Evolutionary conservation across 106 monocot species (phyloP), one percentile per base, ranked within the genome.

Genomic region (Acorus calamus): DNA sequence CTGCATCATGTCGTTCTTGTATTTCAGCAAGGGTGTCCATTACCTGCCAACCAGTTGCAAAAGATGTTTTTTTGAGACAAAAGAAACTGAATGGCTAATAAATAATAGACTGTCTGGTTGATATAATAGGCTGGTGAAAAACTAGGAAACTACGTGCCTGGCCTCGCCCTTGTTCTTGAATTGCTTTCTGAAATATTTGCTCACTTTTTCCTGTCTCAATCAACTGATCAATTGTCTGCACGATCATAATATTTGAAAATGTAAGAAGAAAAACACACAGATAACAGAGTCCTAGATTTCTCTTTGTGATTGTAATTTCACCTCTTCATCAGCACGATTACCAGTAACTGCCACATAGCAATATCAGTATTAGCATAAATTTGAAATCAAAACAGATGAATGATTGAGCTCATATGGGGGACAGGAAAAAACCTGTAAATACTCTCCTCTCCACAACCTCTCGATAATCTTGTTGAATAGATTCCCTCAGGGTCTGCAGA

Each of bases 181-280:
- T 84, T 57, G 83, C 88, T 8, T 67, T 72, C 2, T 65, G 52
- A 64, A 88, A 81, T 5, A 88, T 84, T 11, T 84, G 78, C 52
- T 88, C 84, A 11, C 83, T 68, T 9, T 84, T 71, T 61, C 88
- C 88, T 3, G 78, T 84, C 59, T 84, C 84, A 66, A 88, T 88
- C 75, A 88, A 64, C 50, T 74, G 69, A 8, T 88, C 84, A 41
- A 88, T 73, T 57, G 63, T 88, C 88, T 88, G 73, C 50, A 70
- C 12, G 47, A 57, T 14, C 52, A 66, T 6, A 46, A 5, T 41
- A 7, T 6, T 5, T n/a, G 56, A 42, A 7, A n/a, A 8, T 58
- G n/a, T 41, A 59, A 12, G 28, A 14, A 14, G 64, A 7, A 50
- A 49, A 58, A 6, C 57, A n/a, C n/a, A 28, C 28, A 28, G 28